A percentile compares a stretch with the other conserved stretches of the same genome.
These are phyloP conservation scores for Xerocomus brunneocitrinus DNA, from an alignment of 768 basidiomycete species.

Conservation along the genomic window DNA sequence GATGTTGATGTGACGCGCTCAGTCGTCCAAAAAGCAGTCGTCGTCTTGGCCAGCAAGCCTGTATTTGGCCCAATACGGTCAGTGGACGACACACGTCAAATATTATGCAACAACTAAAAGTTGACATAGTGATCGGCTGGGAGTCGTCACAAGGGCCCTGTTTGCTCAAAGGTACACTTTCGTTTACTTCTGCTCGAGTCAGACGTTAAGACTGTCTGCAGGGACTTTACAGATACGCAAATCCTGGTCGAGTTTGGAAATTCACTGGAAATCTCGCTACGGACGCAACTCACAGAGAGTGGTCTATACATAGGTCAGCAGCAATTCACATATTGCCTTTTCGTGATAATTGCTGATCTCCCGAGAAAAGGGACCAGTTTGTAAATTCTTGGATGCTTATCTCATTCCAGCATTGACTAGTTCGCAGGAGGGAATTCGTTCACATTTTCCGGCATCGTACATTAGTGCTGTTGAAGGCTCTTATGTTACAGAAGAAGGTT, in stretches of 20 bases:
- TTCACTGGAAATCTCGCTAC: slow-evolving; percentile 71
- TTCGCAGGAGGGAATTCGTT: slow-evolving; percentile 77
- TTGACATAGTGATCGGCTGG: slow-evolving; percentile 74
- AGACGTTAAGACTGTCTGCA: slow-evolving; percentile 20
- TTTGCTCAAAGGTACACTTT: slow-evolving; percentile 71
- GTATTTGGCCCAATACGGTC: slow-evolving; percentile 92
- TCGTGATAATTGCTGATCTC: slow-evolving; percentile 6
- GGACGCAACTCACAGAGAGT: slow-evolving; percentile 83
- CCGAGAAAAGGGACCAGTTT: slow-evolving; percentile 58
- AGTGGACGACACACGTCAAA: slow-evolving; percentile 4
- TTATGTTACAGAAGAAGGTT: slow-evolving; percentile 92
- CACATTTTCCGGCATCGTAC: slow-evolving; percentile 92
- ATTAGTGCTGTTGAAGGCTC: slow-evolving; percentile 86
- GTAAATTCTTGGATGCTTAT: slow-evolving; percentile 36
- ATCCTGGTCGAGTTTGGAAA: slow-evolving; percentile 87
- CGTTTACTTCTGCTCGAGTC: not conserved
- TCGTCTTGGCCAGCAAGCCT: slow-evolving; percentile 86
- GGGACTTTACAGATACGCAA: slow-evolving; percentile 82
- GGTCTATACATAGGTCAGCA: slow-evolving; percentile 89
- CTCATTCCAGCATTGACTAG: not conserved
- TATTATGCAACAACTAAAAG: slow-evolving; percentile 1
- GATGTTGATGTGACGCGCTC: slow-evolving; percentile 87
- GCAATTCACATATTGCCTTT: not conserved
- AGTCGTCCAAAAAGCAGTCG: slow-evolving; percentile 96
- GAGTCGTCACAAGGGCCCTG: slow-evolving; percentile 88